Evolutionary conservation across 805 yeast species (phyloP), one percentile per base, ranked within the genome.

Genomic region (Pichia paraexigua): DNA sequence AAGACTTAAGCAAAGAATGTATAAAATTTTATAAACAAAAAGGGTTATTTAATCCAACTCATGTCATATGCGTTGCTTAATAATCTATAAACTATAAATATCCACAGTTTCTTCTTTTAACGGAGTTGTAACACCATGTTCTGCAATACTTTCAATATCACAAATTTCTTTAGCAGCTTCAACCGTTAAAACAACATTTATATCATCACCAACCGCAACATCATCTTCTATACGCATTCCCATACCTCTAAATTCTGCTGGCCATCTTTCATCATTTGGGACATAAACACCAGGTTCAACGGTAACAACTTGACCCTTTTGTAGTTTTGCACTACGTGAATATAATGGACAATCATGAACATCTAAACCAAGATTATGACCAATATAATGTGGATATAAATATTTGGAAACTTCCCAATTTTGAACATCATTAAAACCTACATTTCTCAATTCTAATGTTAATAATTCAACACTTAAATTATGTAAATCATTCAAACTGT

Each of bases 151-250:
- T 65, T 91, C 97, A 44, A 92, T 80, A 59, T 92, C 98, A 1
- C 62, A 77, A 35, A 92, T 75, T 64, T 92, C 97, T 66, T 94
- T 94, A 4, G 82, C 85, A 30, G 97, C 92, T 56, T 85, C 92
- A 10, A 77, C 80, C 1, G 97, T 87, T 58, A 94, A 72, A 42
- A 78, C 78, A 18, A 75, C 71, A 56, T 75, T 76, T 3, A 69
- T 66, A 20, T 73, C 70, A n/a, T 74, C 64, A 0, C 95, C 95
- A 39, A 91, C 79, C 0, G 85, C 96, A 39, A 92, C 77, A 65
- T 94, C 91, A 69, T 94, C 99, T 67, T 94, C 99, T 32, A 94
- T 86, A 60, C 99, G 80, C 25, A 94, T 86, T 2, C 98, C 99
- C 47, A 94, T 84, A 30, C 91, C 91, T 61, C 87, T 83, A 71